Evolutionary conservation across 2,329 filamentous ascomycete species (phyloP).

Genomic region (Colletotrichum sp.): DNA sequence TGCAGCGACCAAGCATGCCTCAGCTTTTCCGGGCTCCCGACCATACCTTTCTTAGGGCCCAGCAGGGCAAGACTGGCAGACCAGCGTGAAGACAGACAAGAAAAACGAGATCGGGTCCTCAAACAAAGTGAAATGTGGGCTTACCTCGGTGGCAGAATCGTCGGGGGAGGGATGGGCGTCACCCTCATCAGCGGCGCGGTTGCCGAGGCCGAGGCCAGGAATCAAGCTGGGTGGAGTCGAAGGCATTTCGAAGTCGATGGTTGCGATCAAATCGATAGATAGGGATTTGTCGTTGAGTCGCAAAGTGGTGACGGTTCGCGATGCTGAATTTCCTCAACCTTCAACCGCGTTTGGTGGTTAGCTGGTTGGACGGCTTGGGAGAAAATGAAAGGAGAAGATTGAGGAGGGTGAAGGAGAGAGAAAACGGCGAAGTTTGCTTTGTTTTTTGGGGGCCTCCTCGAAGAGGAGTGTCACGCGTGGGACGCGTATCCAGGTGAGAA

Average conservation of each 20-base stretch:
- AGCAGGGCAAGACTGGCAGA: slow-evolving; percentile 2
- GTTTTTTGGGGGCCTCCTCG: not conserved
- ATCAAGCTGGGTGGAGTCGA: not conserved
- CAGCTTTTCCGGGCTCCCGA: not conserved
- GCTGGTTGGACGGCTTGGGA: not conserved
- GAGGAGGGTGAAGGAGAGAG: not conserved
- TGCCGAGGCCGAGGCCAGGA: not conserved
- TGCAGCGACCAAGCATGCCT: not conserved
- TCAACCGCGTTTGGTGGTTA: not conserved
- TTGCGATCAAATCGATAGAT: not conserved
- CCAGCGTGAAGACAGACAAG: not conserved
- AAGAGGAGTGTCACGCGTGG: not conserved
- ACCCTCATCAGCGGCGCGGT: not conserved
- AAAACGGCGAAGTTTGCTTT: not conserved
- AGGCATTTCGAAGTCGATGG: not conserved
- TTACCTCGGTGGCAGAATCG: not conserved
- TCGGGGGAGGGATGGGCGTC: not conserved
- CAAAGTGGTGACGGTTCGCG: not conserved
- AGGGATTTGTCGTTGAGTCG: not conserved
- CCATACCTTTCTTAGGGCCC: slow-evolving; percentile 8
- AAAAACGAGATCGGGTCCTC: not conserved
- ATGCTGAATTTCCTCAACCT: not conserved
- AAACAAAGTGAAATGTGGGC: slow-evolving; percentile 3
- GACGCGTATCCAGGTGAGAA: not conserved
- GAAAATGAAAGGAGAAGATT: not conserved